phyloP scores from a whole-genome alignment of 192 early-diverging fungal genomes.

The Linnemannia hyalina region DNA sequence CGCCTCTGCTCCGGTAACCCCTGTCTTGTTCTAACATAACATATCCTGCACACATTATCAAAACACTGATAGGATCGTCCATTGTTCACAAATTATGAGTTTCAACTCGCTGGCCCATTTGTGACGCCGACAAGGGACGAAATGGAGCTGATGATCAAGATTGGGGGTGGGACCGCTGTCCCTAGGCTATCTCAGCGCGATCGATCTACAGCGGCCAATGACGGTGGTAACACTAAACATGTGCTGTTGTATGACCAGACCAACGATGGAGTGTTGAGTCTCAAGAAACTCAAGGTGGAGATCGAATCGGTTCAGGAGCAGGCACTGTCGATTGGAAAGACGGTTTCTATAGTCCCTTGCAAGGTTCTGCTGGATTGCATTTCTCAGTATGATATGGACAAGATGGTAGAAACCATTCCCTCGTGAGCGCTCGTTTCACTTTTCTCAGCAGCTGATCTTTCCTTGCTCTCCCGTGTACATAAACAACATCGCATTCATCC shows the following conservation, averaged over 20 bases:
- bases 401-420: conserved; percentile 1
- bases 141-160: conserved; percentile 29
- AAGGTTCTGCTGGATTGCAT: conserved; percentile 29
- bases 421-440: background rate
- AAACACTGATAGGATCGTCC: conserved; percentile 24
- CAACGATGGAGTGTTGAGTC: conserved; percentile 26
- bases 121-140: conserved; percentile 23
- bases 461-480: background rate
- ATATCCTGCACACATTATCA: too few species aligned
- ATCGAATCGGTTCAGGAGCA: background rate
- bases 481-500: background rate
- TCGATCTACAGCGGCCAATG: background rate
- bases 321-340: conserved; percentile 21
- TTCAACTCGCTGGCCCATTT: conserved; percentile 40
- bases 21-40: background rate
- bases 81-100: conserved; percentile 25
- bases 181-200: conserved; percentile 31
- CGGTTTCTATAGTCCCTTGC: conserved; percentile 8
- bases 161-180: conserved; percentile 39
- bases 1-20: background rate
- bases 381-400: conserved; percentile 26
- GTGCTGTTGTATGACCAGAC: conserved; percentile 24
- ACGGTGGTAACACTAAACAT: conserved; percentile 10
- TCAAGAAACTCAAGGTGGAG: conserved; percentile 25
- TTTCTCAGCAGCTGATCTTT: background rate